phyloP scores from a whole-genome alignment of 2,329 filamentous ascomycete species.

The Dichotomopilus funicola region DNA sequence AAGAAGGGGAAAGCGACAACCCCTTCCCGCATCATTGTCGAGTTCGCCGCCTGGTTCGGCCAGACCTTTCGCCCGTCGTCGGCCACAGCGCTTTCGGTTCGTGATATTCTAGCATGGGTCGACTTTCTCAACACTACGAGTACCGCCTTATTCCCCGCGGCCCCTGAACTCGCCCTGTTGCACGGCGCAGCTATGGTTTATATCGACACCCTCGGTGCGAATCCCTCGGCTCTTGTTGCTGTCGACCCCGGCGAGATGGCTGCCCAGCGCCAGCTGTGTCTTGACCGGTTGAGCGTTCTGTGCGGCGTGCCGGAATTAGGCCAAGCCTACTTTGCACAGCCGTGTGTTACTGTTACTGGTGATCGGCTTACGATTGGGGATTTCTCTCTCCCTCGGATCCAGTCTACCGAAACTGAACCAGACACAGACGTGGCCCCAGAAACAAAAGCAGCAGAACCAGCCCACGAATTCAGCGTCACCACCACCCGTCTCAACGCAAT shows the following conservation, averaged over 20 bases:
- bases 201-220: constrained; percentile 89
- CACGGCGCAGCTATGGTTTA: constrained; percentile 95
- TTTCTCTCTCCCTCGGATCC: constrained; percentile 40
- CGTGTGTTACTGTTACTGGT: constrained; percentile 50
- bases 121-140: constrained; percentile 73
- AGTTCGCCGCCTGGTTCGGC: constrained; percentile 92
- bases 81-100: constrained; percentile 75
- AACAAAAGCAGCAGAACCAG: constrained; percentile 35
- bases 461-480: constrained; percentile 77
- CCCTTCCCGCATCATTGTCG: constrained; percentile 65
- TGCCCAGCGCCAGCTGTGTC: constrained; percentile 64
- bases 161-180: constrained; percentile 43
- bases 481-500: constrained; percentile 88
- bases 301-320: constrained; percentile 58
- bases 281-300: constrained; percentile 64
- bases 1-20: constrained; percentile 22
- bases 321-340: constrained; percentile 56
- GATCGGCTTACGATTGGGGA: constrained; percentile 60
- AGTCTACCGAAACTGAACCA: too few relatives aligned
- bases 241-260: constrained; percentile 63
- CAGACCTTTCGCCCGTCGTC: constrained; percentile 68
- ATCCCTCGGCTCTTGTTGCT: constrained; percentile 80
- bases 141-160: constrained; percentile 34
- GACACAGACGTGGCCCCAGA: too few relatives aligned
- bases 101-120: constrained; percentile 90